Conservation (phyloP, 2,329 filamentous ascomycete species). For the Aspergillus hiratsukae region DNA sequence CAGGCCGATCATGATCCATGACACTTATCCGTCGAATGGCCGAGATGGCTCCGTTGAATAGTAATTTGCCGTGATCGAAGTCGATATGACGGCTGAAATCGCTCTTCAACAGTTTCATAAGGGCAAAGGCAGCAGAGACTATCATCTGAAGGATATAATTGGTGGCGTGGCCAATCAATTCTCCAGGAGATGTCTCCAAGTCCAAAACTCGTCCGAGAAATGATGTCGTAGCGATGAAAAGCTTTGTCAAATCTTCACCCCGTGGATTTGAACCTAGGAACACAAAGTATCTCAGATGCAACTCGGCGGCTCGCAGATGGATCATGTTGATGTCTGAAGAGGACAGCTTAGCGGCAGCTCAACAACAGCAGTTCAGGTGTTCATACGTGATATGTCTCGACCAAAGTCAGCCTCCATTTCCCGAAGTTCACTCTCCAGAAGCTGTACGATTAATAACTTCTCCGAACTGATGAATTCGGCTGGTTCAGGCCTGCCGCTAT, state of each 20-base stretch:
- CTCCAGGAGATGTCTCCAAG: constrained; percentile 40
- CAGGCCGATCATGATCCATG: constrained; percentile 58
- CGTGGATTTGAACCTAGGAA: constrained; percentile 43
- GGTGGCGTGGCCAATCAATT: constrained; percentile 49
- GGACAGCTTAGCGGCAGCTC: constrained; percentile 3
- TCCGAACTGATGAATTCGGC: constrained; percentile 44
- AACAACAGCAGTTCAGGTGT: background rate
- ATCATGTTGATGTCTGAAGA: constrained; percentile 41
- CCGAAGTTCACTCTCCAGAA: constrained; percentile 42
- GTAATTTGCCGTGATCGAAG: constrained; percentile 49
- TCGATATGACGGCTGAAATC: constrained; percentile 56
- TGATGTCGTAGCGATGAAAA: constrained; percentile 42
- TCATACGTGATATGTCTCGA: constrained; percentile 32
- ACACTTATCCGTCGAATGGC: constrained; percentile 57
- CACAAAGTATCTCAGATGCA: constrained; percentile 44
- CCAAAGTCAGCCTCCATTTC: constrained; percentile 51
- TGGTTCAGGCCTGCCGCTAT: constrained; percentile 53
- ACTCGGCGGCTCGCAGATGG: constrained; percentile 42
- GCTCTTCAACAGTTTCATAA: constrained; percentile 62
- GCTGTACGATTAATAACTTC: constrained; percentile 40
- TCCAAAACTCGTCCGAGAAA: constrained; percentile 44
- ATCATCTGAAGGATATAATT: constrained; percentile 65
- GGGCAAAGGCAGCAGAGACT: constrained; percentile 57
- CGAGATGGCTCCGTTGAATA: constrained; percentile 56
- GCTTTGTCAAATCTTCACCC: constrained; percentile 41